Percentiles rank a stretch among this genome's conserved stretches.
Evolutionary conservation across 495 filamentous ascomycete species (phyloP).

Genomic region (Hypoxylon trugodes): DNA sequence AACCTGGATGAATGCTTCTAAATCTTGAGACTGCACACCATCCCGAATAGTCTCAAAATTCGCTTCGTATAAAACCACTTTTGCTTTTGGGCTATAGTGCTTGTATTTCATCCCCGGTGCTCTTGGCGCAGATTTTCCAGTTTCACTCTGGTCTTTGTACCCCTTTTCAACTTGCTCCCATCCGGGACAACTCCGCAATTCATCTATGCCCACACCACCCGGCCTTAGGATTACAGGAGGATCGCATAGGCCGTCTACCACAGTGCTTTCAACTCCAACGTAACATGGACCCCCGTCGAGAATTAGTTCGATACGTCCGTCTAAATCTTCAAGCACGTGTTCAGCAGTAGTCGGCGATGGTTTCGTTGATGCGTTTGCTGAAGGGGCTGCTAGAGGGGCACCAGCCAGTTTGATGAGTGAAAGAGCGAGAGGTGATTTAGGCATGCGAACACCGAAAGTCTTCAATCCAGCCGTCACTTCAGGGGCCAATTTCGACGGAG

Average conservation of each 20-base stretch:
- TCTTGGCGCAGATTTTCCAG: slow-evolving; percentile 67
- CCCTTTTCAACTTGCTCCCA: slow-evolving; percentile 81
- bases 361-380: slow-evolving; percentile 91
- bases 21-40: slow-evolving; percentile 30
- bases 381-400: slow-evolving; percentile 89
- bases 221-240: slow-evolving; percentile 87
- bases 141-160: slow-evolving; percentile 73
- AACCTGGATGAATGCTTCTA: slow-evolving; percentile 22
- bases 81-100: slow-evolving; percentile 93
- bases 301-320: slow-evolving; percentile 85
- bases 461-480: slow-evolving; percentile 85
- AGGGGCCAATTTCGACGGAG: slow-evolving; percentile 73
- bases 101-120: slow-evolving; percentile 99
- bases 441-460: slow-evolving; percentile 93
- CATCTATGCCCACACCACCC: slow-evolving; percentile 89
- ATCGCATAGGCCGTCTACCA: slow-evolving; percentile 85
- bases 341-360: slow-evolving; percentile 88
- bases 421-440: slow-evolving; percentile 81
- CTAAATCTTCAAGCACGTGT: slow-evolving; percentile 87
- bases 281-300: slow-evolving; percentile 86
- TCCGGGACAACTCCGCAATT: slow-evolving; percentile 73
- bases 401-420: slow-evolving; percentile 80
- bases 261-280: slow-evolving; percentile 95
- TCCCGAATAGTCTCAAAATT: slow-evolving; percentile 20
- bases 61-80: slow-evolving; percentile 83